Base-by-base conservation (phyloP, 140 eudicot genomes). In the Flaveria floridana region DNA sequence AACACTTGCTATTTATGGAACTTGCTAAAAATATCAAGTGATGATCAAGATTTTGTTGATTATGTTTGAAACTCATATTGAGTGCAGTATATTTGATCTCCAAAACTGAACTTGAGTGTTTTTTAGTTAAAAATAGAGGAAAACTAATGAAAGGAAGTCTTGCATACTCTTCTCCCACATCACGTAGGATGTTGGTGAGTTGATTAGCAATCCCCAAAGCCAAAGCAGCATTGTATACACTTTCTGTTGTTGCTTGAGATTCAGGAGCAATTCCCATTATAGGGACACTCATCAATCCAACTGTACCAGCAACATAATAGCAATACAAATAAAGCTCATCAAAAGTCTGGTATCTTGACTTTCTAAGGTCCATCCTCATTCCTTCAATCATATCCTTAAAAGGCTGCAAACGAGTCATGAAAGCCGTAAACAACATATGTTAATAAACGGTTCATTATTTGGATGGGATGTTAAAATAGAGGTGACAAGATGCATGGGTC, bases 351-450 rank as follows among this genome's bases (percentile, higher is more conserved):
- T 95, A 95, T 91, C 99, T 88, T 7, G 99, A 95, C 79, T 95
- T 95, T 85, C 77, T 78, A 10, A 95, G 89, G 83, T 95, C 99
- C 96, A 86, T 78, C 77, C 99, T 84, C 99, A 95, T 95, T 67
- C 99, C 99, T 82, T 95, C 97, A 78, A 95, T 89, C 99, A 95
- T 91, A 79, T 95, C 99, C 84, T 87, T 95, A 80, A 95, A 95
- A 48, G 99, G 99, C 99, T 95, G 88, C 75, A 82, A 80, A 77
- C 55, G 52, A 30, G 20, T 9, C 15, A 39, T 7, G 26, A 71
- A 21, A 73, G 14, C 62, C 20, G 21, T 64, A 68, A 71, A 20
- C 5, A 61, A 65, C 55, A n/a, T 18, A 21, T 16, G 61, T 21
- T 30, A 48, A 9, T 37, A 71, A 65, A 37, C 9, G 14, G 23